These are phyloP conservation scores for Saccharomyces hybrid DNA, from an alignment of 1,139 yeast genomes.

Conservation along the genomic window DNA sequence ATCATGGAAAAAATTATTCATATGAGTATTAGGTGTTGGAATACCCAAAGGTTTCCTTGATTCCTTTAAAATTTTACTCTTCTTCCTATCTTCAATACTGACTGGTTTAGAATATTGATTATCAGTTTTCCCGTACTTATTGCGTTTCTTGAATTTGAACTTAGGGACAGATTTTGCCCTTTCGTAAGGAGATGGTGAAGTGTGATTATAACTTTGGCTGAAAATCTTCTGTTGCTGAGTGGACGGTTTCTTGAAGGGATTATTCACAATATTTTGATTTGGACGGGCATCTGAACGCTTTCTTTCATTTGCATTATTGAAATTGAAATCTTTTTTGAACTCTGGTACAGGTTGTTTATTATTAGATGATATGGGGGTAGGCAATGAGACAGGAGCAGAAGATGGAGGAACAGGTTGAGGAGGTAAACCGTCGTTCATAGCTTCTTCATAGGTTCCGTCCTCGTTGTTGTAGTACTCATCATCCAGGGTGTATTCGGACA, in stretches of 20 bases:
- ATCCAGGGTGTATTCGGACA: conserved; percentile 74
- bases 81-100: conserved; percentile 26
- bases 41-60: conserved; percentile 58
- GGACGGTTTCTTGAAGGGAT: conserved; percentile 1
- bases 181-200: conserved; percentile 3
- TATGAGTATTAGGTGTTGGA: conserved; percentile 43
- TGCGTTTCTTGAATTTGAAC: conserved; percentile 21
- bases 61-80: conserved; percentile 39
- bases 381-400: conserved; percentile 22
- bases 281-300: background rate
- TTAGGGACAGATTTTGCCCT: conserved; percentile 27
- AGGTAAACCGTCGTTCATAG: background rate
- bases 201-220: background rate
- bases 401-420: conserved; percentile 12
- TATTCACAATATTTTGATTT: background rate
- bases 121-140: conserved; percentile 11
- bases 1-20: conserved; percentile 34
- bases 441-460: conserved; percentile 34
- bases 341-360: conserved; percentile 11
- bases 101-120: conserved; percentile 9
- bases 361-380: conserved; percentile 19
- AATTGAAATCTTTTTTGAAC: conserved; percentile 5
- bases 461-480: conserved; percentile 51
- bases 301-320: conserved; percentile 2
- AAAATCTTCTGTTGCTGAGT: background rate